A percentile compares a stretch with the other conserved stretches of the same genome.
Conservation (phyloP, 2,329 filamentous ascomycete species). For the Pseudogymnoascus sp. region DNA sequence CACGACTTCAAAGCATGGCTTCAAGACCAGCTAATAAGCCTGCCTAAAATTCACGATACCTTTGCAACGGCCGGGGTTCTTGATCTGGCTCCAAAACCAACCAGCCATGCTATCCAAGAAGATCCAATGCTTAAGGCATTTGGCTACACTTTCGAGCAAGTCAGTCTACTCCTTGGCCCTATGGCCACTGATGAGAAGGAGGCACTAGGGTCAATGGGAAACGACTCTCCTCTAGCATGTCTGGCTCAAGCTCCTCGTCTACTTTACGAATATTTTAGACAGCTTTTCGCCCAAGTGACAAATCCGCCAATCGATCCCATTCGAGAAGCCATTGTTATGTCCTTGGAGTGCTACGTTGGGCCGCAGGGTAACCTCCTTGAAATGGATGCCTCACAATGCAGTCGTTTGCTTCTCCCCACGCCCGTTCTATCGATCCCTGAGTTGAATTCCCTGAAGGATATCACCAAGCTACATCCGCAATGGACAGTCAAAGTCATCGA, state of each 20-base stretch:
- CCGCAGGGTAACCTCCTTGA: conserved; percentile 92
- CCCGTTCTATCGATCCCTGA: conserved; percentile 84
- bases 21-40: conserved; percentile 72
- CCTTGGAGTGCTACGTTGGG: conserved; percentile 89
- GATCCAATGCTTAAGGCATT: conserved; percentile 80
- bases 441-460: conserved; percentile 79
- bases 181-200: conserved; percentile 98
- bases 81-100: conserved; percentile 59
- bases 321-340: conserved; percentile 96
- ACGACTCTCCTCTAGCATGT: conserved; percentile 87
- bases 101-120: conserved; percentile 66
- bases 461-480: conserved; percentile 60
- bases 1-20: conserved; percentile 87
- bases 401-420: conserved; percentile 75
- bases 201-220: conserved; percentile 94
- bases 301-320: conserved; percentile 98
- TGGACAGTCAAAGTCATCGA: conserved; percentile 91
- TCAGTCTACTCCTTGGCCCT: conserved; percentile 81
- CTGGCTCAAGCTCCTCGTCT: conserved; percentile 82
- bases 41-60: conserved; percentile 65
- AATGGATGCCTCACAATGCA: conserved; percentile 86
- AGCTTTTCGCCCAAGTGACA: conserved; percentile 95
- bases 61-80: conserved; percentile 48
- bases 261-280: conserved; percentile 93
- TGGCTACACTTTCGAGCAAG: conserved; percentile 92